Evolutionary conservation across 371 early-diverging fungal species (phyloP), one percentile per base, ranked within the genome.

Genomic region (Dichotomocladium elegans): DNA sequence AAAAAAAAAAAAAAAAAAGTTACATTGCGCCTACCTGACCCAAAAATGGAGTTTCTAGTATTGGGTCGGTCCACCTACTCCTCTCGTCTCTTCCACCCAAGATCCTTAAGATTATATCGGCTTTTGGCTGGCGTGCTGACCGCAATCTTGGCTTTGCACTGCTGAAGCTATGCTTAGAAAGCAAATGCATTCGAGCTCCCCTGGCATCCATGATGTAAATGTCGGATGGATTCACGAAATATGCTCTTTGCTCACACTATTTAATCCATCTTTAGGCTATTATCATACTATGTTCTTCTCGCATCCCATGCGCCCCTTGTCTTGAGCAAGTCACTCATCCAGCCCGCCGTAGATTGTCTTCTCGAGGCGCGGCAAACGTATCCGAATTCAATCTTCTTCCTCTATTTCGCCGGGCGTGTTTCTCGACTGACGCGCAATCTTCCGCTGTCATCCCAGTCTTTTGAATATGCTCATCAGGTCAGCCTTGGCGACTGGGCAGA

Each of bases 91-190:
- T 85, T 55, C 83, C 86, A 0, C 60, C 74, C 31, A 83, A 83
- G 45, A 77, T 83, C 27, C 60, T 81, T 6, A 73, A 77, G 14
- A 64, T 83, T 26, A 74, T 85, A 14, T 66, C 75, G 3, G 77
- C 80, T 0, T 78, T 85, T 45, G 80, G 80, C 11, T 82, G 80
- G 76, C 63, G 68, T 31, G 80, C 80, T 1, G 81, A 85, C 60
- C 76, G 77, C 46, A 68, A 76, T 22, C 68, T 83, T 47, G 86
- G 86, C 1, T 77, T 82, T 53, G 80, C 80, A 3, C 49, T 83
- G 19, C 57, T 83, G 3, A 74, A 79, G 27, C 65, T 77, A 40
- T 73, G 80, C 55, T 57, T 82, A 43, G 76, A 79, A 45, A 72
- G 75, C 40, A 66, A 77, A 41, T 72, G 81, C 2, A 73, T 82